Evolutionary conservation across 2,329 filamentous ascomycete genomes (phyloP).

Genomic region (Elsinoe batatas): DNA sequence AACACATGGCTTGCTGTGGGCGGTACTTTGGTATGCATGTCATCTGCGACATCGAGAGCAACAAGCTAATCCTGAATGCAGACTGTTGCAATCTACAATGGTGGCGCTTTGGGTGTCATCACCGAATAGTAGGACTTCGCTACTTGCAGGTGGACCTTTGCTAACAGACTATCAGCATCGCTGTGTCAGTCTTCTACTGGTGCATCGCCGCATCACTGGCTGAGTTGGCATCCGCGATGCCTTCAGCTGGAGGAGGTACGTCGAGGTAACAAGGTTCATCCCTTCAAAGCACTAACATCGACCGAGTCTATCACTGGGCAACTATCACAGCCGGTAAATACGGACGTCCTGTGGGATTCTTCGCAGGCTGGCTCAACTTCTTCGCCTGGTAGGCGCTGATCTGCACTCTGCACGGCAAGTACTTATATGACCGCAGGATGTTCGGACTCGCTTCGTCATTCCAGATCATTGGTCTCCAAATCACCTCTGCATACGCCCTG

Average conservation of each 20-base stretch:
- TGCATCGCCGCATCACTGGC: slow-evolving; percentile 49
- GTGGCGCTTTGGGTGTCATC: slow-evolving; percentile 51
- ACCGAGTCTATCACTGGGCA: slow-evolving; percentile 43
- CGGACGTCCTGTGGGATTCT: slow-evolving; percentile 44
- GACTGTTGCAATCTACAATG: slow-evolving; percentile 47
- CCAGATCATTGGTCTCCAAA: slow-evolving; percentile 37
- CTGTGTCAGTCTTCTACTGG: slow-evolving; percentile 46
- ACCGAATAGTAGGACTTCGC: slow-evolving; percentile 45
- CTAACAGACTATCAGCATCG: slow-evolving; percentile 24
- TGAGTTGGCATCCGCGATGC: slow-evolving; percentile 46
- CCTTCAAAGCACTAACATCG: neutral
- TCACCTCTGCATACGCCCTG: slow-evolving; percentile 35
- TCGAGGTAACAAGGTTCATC: neutral
- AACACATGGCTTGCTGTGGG: slow-evolving; percentile 39
- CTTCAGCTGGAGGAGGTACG: slow-evolving; percentile 51
- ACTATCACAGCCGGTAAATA: slow-evolving; percentile 44
- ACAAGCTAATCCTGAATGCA: neutral
- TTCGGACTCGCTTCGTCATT: slow-evolving; percentile 36
- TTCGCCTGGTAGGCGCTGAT: slow-evolving; percentile 9
- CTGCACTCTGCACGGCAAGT: neutral
- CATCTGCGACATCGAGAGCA: neutral
- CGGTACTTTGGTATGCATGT: slow-evolving; percentile 23
- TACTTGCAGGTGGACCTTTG: neutral
- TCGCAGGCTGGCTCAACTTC: slow-evolving; percentile 27
- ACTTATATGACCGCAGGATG: slow-evolving; percentile 24